Evolutionary conservation across 192 early-diverging fungal genomes (phyloP), one percentile per base, ranked within the genome.

Genomic region (Backusella macrospora): DNA sequence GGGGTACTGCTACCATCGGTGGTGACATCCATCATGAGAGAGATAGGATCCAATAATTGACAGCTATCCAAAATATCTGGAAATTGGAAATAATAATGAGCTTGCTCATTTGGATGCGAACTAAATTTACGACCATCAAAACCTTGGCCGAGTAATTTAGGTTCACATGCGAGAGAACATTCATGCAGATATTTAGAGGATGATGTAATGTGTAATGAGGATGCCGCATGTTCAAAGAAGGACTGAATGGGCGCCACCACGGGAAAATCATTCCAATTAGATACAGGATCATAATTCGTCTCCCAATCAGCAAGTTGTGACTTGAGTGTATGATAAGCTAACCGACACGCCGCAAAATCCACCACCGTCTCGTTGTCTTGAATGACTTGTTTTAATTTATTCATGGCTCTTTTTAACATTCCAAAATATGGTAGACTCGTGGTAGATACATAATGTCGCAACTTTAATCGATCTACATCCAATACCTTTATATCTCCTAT

Each of bases 351-450:
- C 47, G 49, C 71, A 71, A 85, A 79, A 63, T 83, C 76, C 21
- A 85, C 45, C 6, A 70, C 74, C 9, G 16, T 68, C 71, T 74
- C 74, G 59, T 75, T 86, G 65, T n/a, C 80, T 10, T 40, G 78
- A 70, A 34, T 34, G 1, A 34, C 29, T 34, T 34, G 29, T 23
- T 59, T 59, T 18, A 85, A 45, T 42, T 74, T 64, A 62, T 87
- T 80, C 6, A 90, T 68, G n/a, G 78, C 68, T 55, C 87, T 81
- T 23, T 84, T 85, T 40, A 92, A 83, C 45, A 86, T 76, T 26
- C 91, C 88, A 65, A 90, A 85, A 76, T 85, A 92, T n/a, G 91
- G 87, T 40, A 92, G 79, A 6, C 62, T 74, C 64, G 73, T 59
- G 52, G 72, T 14, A 0, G 38, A 43, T 62, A 38, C 18, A 45